Evolutionary conservation across 129 eudicot genomes (phyloP).

Genomic region (Pittosporum tobira): DNA sequence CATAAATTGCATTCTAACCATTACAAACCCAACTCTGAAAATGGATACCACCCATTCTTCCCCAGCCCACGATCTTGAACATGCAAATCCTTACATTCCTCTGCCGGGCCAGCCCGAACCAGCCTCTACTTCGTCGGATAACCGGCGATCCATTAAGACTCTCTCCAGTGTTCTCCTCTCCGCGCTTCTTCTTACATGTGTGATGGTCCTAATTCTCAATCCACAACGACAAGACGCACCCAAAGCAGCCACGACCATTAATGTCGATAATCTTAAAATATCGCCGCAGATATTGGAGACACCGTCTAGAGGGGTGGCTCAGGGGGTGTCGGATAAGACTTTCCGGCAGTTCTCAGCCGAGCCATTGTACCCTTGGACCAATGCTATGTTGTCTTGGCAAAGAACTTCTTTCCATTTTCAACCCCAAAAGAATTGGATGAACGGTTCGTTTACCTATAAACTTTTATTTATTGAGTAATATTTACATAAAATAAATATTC

Average conservation of each 20-base stretch:
- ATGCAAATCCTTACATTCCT: slow-evolving; percentile 39
- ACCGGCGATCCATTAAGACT: slow-evolving; percentile 19
- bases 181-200: slow-evolving; percentile 21
- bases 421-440: slow-evolving; percentile 91
- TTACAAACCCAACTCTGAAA: neutral
- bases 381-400: slow-evolving; percentile 82
- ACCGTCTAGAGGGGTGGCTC: slow-evolving; percentile 54
- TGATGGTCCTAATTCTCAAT: slow-evolving; percentile 24
- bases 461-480: too few relatives aligned
- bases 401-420: slow-evolving; percentile 81
- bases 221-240: neutral
- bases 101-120: slow-evolving; percentile 33
- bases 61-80: slow-evolving; percentile 32
- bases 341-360: slow-evolving; percentile 24
- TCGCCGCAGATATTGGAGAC: slow-evolving; percentile 11
- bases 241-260: slow-evolving; percentile 9
- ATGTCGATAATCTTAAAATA: slow-evolving; percentile 5
- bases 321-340: slow-evolving; percentile 72
- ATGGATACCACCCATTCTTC: slow-evolving; percentile 17
- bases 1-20: neutral
- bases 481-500: neutral
- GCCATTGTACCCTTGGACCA: slow-evolving; percentile 53
- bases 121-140: slow-evolving; percentile 15
- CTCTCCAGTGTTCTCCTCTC: slow-evolving; percentile 36
- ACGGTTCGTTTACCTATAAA: slow-evolving; percentile 35